Evolutionary conservation across 1,284 basidiomycete genomes (phyloP), one percentile per base, ranked within the genome.

Genomic region (Apiotrichum montevideense): DNA sequence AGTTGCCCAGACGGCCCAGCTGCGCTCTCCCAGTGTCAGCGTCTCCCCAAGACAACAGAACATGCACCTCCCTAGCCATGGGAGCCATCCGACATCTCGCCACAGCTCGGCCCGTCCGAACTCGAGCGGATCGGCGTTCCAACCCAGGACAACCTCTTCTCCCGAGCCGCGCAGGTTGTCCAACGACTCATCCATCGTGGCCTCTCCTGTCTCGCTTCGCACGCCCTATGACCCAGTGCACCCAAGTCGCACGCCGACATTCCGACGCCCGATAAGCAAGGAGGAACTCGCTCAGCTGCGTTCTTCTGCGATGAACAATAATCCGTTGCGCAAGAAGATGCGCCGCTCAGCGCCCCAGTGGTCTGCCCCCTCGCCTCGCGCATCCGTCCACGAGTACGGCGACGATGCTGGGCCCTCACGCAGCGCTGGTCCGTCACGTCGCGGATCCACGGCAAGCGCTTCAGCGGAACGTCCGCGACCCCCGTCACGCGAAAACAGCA

Each of bases 1-100:
- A 11, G 35, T 42, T 4, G 33, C 44, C 1, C 46, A 52, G 29
- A 37, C 50, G 32, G 39, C 69, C 14, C 65, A 64, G 2, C 51
- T 67, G 5, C 62, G 69, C 14, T 74, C 72, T 2, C 71, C 70
- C 5, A 70, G 67, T 8, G 61, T 69, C 6, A 72, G 71, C 3
- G 62, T 72, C 11, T 75, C 73, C 2, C 73, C 72, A 8, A 64
- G 66, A 13, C 62, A 60, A 14, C 61, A 64, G 34, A 55, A 64
- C 54, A 57, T 62, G 4, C 39, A 58, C 4, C 62, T 68, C 7
- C 60, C 67, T 3, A 21, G 21, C 21, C 21, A 21, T 21, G 21
- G 21, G 21, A 5, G 15, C n/a, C 52, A 53, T 3, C 43, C 43
- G 21, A 37, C 41, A 6, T 47, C 70, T 4, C 62, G 71, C 10